Evolutionary conservation across 2,329 filamentous ascomycete genomes (phyloP).

Genomic region (Pseudopithomyces chartarum): DNA sequence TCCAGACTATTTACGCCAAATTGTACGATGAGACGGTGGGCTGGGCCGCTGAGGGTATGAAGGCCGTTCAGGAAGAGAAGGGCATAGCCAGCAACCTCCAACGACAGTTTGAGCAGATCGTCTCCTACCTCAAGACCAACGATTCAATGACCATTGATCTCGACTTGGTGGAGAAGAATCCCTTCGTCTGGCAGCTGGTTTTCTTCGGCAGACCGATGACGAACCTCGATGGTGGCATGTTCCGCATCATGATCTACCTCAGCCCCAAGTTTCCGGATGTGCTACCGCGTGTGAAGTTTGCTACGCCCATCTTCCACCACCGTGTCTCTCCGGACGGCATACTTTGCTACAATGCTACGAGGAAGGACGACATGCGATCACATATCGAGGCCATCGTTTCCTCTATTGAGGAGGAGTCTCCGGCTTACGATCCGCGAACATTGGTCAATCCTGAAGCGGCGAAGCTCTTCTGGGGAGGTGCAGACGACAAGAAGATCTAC

Average conservation of each 20-base stretch:
- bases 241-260: slow-evolving; percentile 78
- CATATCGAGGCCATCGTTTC: slow-evolving; percentile 85
- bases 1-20: slow-evolving; percentile 70
- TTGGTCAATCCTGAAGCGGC: slow-evolving; percentile 85
- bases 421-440: slow-evolving; percentile 87
- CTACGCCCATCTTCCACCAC: slow-evolving; percentile 86
- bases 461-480: slow-evolving; percentile 81
- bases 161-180: slow-evolving; percentile 77
- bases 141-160: slow-evolving; percentile 75
- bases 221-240: slow-evolving; percentile 82
- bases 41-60: slow-evolving; percentile 74
- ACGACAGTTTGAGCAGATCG: slow-evolving; percentile 83
- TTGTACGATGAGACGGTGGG: slow-evolving; percentile 72
- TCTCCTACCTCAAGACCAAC: slow-evolving; percentile 72
- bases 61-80: slow-evolving; percentile 66
- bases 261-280: slow-evolving; percentile 87
- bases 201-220: slow-evolving; percentile 94
- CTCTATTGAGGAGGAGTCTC: slow-evolving; percentile 83
- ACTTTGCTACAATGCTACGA: slow-evolving; percentile 73
- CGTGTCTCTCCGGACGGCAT: slow-evolving; percentile 80
- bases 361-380: slow-evolving; percentile 76
- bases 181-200: slow-evolving; percentile 85
- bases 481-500: slow-evolving; percentile 82
- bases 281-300: slow-evolving; percentile 81
- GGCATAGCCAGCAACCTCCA: slow-evolving; percentile 81